Evolutionary conservation across 2,329 filamentous ascomycete species (phyloP).

Genomic region (Arachnomyces sp.): DNA sequence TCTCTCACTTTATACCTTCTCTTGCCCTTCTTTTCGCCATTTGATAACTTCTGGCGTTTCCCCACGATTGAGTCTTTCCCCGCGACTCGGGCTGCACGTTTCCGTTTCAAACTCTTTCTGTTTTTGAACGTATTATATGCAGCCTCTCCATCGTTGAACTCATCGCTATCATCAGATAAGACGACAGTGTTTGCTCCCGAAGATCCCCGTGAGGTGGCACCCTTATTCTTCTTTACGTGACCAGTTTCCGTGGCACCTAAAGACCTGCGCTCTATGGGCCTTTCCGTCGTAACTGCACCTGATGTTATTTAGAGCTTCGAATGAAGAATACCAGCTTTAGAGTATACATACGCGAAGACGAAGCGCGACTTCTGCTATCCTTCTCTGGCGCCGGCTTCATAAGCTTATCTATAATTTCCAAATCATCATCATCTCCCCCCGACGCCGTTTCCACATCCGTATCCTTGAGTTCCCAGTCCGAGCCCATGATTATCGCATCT

Average conservation of each 20-base stretch:
- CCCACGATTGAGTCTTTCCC: constrained; percentile 34
- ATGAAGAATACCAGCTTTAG: constrained; percentile 4
- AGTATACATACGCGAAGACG: constrained; percentile 5
- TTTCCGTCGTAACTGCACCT: too few relatives aligned
- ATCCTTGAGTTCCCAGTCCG: constrained; percentile 18
- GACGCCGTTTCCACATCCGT: constrained; percentile 22
- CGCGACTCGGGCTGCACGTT: constrained; percentile 43
- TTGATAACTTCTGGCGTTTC: constrained; percentile 24
- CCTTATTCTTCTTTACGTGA: not conserved
- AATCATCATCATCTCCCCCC: constrained; percentile 28
- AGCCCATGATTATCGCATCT: constrained; percentile 15
- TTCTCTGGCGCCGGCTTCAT: constrained; percentile 19
- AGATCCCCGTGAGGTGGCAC: not conserved
- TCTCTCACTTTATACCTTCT: constrained; percentile 29
- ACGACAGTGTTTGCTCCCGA: constrained; percentile 7
- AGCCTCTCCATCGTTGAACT: constrained; percentile 32
- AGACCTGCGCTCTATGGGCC: too few relatives aligned
- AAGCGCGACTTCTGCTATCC: constrained; percentile 15
- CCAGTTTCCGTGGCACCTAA: too few relatives aligned
- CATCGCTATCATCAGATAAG: constrained; percentile 23
- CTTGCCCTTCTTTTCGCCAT: constrained; percentile 15
- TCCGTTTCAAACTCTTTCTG: constrained; percentile 47
- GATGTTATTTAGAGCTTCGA: not conserved
- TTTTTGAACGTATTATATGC: constrained; percentile 60
- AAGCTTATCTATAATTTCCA: constrained; percentile 26